Evolutionary conservation across 164 flowering plant genomes (phyloP), one percentile per base, ranked within the genome.

Genomic region (Platanus orientalis): DNA sequence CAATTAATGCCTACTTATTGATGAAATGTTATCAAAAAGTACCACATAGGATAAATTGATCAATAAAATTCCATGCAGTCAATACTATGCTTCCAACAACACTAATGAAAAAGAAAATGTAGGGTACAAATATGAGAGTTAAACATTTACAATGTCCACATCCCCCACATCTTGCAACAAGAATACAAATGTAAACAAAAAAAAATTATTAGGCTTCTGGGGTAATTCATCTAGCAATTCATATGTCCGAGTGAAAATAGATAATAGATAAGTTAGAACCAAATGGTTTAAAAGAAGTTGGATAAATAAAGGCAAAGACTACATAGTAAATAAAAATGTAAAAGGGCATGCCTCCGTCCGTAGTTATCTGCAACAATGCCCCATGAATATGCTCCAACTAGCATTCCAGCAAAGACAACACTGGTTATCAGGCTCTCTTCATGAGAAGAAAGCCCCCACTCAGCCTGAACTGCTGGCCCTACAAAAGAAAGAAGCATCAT

Each of bases 401-500:
- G 76, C 96, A 91, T 89, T 49, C 97, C 99, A 68, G 73, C 92
- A 75, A 94, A 94, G 36, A 89, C 97, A 40, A 83, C 82, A 57
- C 86, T 94, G n/a, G 96, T 81, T 16, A 91, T 81, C 11, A 91
- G 52, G 70, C 89, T 83, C 69, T 94, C 93, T 76, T 89, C 68
- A 26, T 71, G 80, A 14, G 95, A 75, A 54, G 97, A 82, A 66
- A 94, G 88, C 17, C 69, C 74, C 98, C 98, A 93, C 34, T 81
- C 70, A 42, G 81, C 71, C 60, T 80, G 83, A 65, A 93, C 87
- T 20, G 97, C 88, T 23, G 96, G 89, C 58, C 97, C 99, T 0
- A 91, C 76, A 72, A 93, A 88, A 17, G 97, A 89, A 4, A 91
- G 87, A 69, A 94, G 83, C 97, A 94, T 89, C 88, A 91, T 80